Conservation (phyloP, 148 eudicot genomes). For the Rheum nobile region DNA sequence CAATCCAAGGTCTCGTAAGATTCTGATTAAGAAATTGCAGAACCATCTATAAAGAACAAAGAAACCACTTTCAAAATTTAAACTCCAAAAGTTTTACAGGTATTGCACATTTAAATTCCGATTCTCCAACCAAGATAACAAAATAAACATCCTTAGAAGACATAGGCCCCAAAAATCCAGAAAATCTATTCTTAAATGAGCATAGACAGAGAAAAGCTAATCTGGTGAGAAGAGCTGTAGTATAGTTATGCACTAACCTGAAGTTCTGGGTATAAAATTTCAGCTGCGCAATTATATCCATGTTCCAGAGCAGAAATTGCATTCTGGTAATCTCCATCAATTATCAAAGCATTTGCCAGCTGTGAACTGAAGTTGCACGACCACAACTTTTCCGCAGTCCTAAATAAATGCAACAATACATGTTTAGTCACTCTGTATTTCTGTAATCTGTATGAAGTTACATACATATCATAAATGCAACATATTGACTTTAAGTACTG, state of each 20-base stretch:
- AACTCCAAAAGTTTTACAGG: not conserved
- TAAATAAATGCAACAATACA: slow-evolving; percentile 15
- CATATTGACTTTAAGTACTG: not conserved
- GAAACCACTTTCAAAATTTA: not conserved
- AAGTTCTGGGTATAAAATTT: slow-evolving; percentile 75
- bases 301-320: slow-evolving; percentile 56
- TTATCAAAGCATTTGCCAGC: slow-evolving; percentile 81
- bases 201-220: not conserved
- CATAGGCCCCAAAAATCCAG: not conserved
- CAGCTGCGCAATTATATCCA: slow-evolving; percentile 56
- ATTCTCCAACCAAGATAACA: not conserved
- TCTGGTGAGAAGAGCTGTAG: not conserved
- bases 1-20: not conserved
- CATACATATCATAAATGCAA: not conserved
- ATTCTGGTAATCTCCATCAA: slow-evolving; percentile 84
- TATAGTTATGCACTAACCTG: slow-evolving; percentile 48
- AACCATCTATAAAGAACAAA: not conserved
- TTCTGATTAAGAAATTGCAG: not conserved
- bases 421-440: not conserved
- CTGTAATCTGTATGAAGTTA: not conserved
- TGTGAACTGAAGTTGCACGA: slow-evolving; percentile 92
- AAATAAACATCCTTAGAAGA: not conserved
- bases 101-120: not conserved
- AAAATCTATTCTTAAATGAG: not conserved
- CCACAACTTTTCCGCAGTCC: slow-evolving; percentile 82